Percentiles rank a stretch among this genome's conserved stretches.
These are phyloP conservation scores for Chlorella sorokiniana DNA, from an alignment of 139 green algal species.

Conservation along the genomic window DNA sequence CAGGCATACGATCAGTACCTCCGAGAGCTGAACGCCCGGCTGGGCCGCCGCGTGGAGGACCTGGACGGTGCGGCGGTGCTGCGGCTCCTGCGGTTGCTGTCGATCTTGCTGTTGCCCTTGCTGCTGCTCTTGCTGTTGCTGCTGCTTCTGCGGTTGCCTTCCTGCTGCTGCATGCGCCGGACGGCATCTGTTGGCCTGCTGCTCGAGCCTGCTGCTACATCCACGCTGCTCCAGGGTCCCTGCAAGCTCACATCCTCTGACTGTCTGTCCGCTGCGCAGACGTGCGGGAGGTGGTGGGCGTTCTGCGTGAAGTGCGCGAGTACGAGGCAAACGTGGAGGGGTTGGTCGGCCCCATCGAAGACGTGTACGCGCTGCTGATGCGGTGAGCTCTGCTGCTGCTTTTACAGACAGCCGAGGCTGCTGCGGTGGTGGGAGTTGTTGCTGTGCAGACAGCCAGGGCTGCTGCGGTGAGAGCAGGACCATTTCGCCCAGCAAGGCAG, in stretches of 20 bases:
- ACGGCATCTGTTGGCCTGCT: too few species aligned
- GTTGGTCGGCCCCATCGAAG: constrained; percentile 89
- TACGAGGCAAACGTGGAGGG: constrained; percentile 88
- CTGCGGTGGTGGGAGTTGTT: not conserved
- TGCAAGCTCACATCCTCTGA: not conserved
- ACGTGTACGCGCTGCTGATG: constrained; percentile 92
- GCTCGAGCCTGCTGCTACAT: too few species aligned
- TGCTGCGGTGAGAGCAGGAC: too few species aligned
- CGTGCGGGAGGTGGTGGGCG: constrained; percentile 80
- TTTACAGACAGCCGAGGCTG: not conserved
- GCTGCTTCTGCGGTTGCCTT: not conserved
- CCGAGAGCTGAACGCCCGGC: constrained; percentile 81
- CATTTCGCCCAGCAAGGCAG: too few species aligned
- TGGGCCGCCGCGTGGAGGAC: constrained; percentile 71
- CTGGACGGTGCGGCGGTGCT: constrained; percentile 47
- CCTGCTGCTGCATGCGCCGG: too few species aligned
- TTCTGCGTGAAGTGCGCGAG: constrained; percentile 78
- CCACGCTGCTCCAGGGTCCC: constrained; percentile 71
- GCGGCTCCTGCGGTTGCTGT: too few species aligned
- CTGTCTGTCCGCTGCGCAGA: constrained; percentile 9
- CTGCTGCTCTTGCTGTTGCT: not conserved
- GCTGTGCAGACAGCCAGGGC: not conserved
- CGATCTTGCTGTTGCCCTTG: not conserved
- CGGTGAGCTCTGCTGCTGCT: not conserved
- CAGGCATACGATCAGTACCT: constrained; percentile 86